Percentiles rank a stretch among this genome's conserved stretches.
phyloP scores from a whole-genome alignment of 2,329 filamentous ascomycete genomes.

The Helotiales sp. region DNA sequence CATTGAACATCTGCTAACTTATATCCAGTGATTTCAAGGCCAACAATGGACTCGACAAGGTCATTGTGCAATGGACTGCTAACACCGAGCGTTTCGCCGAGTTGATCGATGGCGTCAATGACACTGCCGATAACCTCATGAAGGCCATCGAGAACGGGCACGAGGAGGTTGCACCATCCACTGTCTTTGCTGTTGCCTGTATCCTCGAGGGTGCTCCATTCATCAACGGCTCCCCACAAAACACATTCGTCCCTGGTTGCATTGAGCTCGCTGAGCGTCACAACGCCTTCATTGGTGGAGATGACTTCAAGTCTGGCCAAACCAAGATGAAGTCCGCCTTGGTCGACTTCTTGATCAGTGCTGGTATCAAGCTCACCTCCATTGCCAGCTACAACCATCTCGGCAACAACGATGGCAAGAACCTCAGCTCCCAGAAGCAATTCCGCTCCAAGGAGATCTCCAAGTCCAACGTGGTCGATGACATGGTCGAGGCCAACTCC shows the following conservation, averaged over 20 bases:
- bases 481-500: conserved; percentile 97
- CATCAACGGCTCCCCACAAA: conserved; percentile 99
- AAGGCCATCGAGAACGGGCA: conserved; percentile 86
- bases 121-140: conserved; percentile 93
- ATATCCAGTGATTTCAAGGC: conserved; percentile 79
- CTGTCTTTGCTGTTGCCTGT: conserved; percentile 91
- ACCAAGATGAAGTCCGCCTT: conserved; percentile 99
- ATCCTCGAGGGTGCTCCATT: conserved; percentile 91
- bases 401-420: conserved; percentile 99
- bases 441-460: conserved; percentile 99
- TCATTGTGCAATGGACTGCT: conserved; percentile 97
- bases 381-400: conserved; percentile 99
- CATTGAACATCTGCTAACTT: conserved; percentile 21
- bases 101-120: conserved; percentile 85
- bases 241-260: conserved; percentile 95
- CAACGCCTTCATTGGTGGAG: conserved; percentile 89
- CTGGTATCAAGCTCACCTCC: conserved; percentile 97
- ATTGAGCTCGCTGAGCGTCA: conserved; percentile 88
- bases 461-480: conserved; percentile 98
- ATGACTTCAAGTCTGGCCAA: conserved; percentile 99
- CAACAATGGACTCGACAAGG: conserved; percentile 84
- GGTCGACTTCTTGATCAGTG: conserved; percentile 97
- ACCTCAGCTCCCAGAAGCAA: conserved; percentile 94
- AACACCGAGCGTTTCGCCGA: conserved; percentile 98
- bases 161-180: conserved; percentile 91